phyloP scores from a whole-genome alignment of 345 rosid species.

The Abelmoschus esculentus region DNA sequence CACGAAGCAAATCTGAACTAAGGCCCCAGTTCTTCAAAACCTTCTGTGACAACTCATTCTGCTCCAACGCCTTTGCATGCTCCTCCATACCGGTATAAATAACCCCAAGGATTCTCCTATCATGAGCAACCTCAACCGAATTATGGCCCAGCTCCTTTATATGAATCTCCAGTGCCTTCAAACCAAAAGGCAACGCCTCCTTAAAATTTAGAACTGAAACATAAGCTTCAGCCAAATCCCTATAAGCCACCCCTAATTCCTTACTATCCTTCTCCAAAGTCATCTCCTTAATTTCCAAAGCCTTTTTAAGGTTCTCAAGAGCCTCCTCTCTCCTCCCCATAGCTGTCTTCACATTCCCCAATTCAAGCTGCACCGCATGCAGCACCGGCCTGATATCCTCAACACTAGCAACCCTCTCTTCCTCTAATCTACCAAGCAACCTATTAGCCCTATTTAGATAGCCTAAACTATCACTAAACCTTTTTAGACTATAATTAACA shows the following conservation, averaged over 20 bases:
- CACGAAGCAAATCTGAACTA: constrained; percentile 53
- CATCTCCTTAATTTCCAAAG: constrained; percentile 70
- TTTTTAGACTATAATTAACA: constrained; percentile 48
- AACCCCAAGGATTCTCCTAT: constrained; percentile 80
- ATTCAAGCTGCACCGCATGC: constrained; percentile 70
- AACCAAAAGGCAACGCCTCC: constrained; percentile 66
- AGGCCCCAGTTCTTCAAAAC: constrained; percentile 80
- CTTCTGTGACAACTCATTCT: constrained; percentile 67
- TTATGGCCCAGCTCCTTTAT: constrained; percentile 53
- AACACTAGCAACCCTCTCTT: constrained; percentile 30
- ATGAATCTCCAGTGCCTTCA: constrained; percentile 77
- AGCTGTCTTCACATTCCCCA: constrained; percentile 73
- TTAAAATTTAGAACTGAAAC: constrained; percentile 70
- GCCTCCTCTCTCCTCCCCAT: constrained; percentile 95
- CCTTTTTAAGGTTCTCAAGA: constrained; percentile 57
- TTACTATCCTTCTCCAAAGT: constrained; percentile 60
- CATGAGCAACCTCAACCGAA: constrained; percentile 82
- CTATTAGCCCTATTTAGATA: constrained; percentile 44
- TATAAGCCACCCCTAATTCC: constrained; percentile 68
- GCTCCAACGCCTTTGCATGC: constrained; percentile 81
- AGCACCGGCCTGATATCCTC: constrained; percentile 59
- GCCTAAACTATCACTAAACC: constrained; percentile 74
- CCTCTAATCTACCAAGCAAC: constrained; percentile 32
- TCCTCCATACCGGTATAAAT: constrained; percentile 81
- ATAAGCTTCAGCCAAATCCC: constrained; percentile 78